Evolutionary conservation across 352 stramenopile genomes (phyloP), one percentile per base, ranked within the genome.

Genomic region (Phytopythium oedochilum): DNA sequence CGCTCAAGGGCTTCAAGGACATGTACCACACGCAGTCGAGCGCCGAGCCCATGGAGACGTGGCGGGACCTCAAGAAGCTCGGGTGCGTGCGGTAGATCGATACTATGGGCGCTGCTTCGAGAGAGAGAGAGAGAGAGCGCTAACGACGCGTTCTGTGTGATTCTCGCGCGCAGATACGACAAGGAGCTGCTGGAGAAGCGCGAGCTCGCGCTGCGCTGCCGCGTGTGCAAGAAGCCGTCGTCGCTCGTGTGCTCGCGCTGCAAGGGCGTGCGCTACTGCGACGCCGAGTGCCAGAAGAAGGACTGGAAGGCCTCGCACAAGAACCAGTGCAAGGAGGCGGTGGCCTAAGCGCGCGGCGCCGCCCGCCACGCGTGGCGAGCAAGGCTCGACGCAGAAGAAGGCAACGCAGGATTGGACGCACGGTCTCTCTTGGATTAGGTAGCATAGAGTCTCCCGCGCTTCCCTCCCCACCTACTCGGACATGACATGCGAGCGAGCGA

Each of bases 11-110:
- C 40, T 95, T 93, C 66, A 93, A 92, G 71, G 85, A 95, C 62
- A 95, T 95, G 83, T 95, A 95, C 79, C 85, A 93, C 71, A 95
- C 85, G 64, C 85, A 95, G 68, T 93, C 85, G 57, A 94, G 85
- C 63, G 83, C 83, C 34, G 85, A 95, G 70, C 81, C 83, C 17
- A 83, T 89, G 68, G 85, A 95, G 75, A 95, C 85, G 45, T 95
- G 85, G 85, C 83, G 83, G 61, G 85, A 95, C 68, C 83, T 95
- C 78, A 86, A 89, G 67, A 92, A 91, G 69, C 83, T 95, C 22
- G 82, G 85, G 79, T 94, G 71, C 48, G 79, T 68, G n/a, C 18
- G 40, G 12, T 58, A 60, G 22, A 20, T 35, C 44, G 39, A 10
- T 38, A 9, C 42, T 54, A 29, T 60, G 2, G 15, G n/a, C n/a